phyloP scores from a whole-genome alignment of 1,284 basidiomycete genomes.

The Pseudozyma hubeiensis region DNA sequence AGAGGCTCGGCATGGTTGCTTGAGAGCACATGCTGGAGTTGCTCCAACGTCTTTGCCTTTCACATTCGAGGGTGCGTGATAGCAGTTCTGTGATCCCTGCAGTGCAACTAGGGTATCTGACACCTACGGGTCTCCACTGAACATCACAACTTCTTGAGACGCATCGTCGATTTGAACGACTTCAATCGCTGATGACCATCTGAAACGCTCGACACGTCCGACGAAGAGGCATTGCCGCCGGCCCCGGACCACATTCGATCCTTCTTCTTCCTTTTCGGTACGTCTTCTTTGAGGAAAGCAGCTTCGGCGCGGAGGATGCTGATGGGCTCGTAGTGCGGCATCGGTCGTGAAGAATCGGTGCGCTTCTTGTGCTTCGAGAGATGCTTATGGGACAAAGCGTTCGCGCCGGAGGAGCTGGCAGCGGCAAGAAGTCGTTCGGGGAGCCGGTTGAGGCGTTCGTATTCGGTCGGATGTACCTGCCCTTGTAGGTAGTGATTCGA shows the following conservation, averaged over 20 bases:
- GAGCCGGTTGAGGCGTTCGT: constrained; percentile 32
- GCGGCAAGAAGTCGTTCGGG: constrained; percentile 31
- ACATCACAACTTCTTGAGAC: constrained; percentile 30
- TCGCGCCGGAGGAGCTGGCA: constrained; percentile 13
- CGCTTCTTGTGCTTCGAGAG: constrained; percentile 33
- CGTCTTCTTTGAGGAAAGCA: constrained; percentile 33
- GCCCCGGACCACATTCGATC: constrained; percentile 11
- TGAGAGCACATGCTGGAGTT: no score
- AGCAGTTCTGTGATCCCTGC: background rate
- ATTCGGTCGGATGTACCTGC: constrained; percentile 25
- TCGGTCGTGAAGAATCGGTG: background rate
- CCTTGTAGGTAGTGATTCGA: constrained; percentile 44
- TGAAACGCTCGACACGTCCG: constrained; percentile 23
- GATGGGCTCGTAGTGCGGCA: constrained; percentile 36
- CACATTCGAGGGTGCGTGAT: no score
- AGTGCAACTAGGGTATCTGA: constrained; percentile 1
- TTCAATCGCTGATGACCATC: constrained; percentile 28
- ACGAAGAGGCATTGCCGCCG: constrained; percentile 18
- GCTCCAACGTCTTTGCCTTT: no score
- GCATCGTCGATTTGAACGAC: constrained; percentile 36
- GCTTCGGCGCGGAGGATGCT: constrained; percentile 48
- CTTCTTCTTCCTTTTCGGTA: constrained; percentile 29
- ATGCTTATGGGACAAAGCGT: constrained; percentile 22
- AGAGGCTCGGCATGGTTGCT: no score
- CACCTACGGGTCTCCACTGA: background rate